A percentile compares a stretch with the other conserved stretches of the same genome.
These are phyloP conservation scores for Cutaneotrichosporon sp. DNA, from an alignment of 1,284 basidiomycete genomes.

Conservation along the genomic window DNA sequence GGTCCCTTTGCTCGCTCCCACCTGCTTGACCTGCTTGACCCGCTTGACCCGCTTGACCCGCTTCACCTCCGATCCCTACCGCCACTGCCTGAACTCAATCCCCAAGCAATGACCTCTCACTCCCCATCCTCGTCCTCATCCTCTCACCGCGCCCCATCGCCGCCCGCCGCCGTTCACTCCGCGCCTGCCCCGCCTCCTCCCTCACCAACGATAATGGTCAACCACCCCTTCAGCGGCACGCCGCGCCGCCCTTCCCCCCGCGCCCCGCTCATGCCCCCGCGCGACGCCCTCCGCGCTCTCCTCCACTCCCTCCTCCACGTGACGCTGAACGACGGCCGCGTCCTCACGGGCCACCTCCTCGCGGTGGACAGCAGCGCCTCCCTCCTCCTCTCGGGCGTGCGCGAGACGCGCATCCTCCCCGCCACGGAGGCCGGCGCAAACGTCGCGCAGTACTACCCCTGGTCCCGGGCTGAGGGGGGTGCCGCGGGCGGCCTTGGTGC, in stretches of 20 bases:
- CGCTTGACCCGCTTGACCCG: no score
- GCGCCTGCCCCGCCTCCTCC: neutral
- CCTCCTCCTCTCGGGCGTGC: constrained; percentile 18
- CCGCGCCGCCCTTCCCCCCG: neutral
- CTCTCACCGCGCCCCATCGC: neutral
- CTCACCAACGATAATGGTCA: neutral
- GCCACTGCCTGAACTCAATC: neutral
- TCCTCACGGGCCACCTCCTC: constrained; percentile 15
- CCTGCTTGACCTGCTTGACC: no score
- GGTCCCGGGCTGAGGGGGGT: constrained; percentile 4
- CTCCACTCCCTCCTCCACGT: constrained; percentile 19
- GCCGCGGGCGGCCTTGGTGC: neutral
- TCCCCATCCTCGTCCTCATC: no score
- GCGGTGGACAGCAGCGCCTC: constrained; percentile 13
- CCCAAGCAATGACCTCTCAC: neutral
- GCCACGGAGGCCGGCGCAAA: neutral
- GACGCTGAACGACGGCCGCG: constrained; percentile 18
- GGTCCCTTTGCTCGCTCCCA: neutral
- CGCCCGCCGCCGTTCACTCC: neutral
- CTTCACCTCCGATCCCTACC: no score
- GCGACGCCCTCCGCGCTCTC: constrained; percentile 17
- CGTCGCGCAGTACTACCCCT: constrained; percentile 21
- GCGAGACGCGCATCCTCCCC: constrained; percentile 14
- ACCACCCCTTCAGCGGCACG: neutral
- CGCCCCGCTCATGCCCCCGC: neutral